phyloP scores from a whole-genome alignment of 169 alveolate genomes.

The Cryptosporidium parvum region DNA sequence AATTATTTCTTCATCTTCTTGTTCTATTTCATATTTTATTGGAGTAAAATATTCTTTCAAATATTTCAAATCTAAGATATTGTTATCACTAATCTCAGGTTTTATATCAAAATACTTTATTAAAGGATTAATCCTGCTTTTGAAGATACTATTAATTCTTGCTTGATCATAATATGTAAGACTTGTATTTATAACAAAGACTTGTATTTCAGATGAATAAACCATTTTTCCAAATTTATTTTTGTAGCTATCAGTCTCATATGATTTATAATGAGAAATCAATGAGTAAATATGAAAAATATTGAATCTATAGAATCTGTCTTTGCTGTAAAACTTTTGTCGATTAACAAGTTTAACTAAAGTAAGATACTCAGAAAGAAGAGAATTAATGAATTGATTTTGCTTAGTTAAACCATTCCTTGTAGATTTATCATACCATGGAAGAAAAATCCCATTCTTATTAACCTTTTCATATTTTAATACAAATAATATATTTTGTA shows the following conservation, averaged over 20 bases:
- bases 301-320: constrained; percentile 42
- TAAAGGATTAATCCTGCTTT: not conserved
- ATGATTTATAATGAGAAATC: constrained; percentile 53
- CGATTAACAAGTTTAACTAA: constrained; percentile 8
- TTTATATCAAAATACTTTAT: not conserved
- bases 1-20: not conserved
- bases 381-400: not conserved
- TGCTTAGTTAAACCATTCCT: constrained; percentile 17
- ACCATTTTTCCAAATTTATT: not conserved
- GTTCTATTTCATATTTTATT: constrained; percentile 9
- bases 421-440: constrained; percentile 31
- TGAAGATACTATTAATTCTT: not conserved
- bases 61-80: not conserved
- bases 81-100: not conserved
- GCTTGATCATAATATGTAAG: constrained; percentile 26
- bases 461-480: constrained; percentile 7
- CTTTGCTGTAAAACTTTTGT: constrained; percentile 25
- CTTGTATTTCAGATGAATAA: not conserved
- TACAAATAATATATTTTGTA: constrained; percentile 20
- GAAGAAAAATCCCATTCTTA: constrained; percentile 14
- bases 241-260: not conserved
- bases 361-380: constrained; percentile 3
- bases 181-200: constrained; percentile 10
- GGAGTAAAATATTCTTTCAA: constrained; percentile 12
- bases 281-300: constrained; percentile 19